phyloP scores from a whole-genome alignment of 2,329 filamentous ascomycete genomes.

The Exutisphaerella laricina region DNA sequence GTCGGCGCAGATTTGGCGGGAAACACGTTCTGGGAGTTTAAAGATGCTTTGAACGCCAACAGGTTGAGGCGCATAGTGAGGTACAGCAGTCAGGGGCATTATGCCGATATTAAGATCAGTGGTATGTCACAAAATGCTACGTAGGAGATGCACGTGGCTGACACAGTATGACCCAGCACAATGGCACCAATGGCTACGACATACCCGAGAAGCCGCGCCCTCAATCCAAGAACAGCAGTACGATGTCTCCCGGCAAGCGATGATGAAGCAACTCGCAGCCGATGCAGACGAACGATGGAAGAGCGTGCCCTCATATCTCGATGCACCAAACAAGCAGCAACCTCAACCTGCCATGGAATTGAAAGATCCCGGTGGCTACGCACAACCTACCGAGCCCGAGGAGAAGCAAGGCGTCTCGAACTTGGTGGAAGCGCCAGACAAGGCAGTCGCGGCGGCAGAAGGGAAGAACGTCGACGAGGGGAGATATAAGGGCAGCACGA shows the following conservation, averaged over 20 bases:
- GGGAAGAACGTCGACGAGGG: slow-evolving; percentile 30
- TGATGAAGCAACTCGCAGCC: slow-evolving; percentile 54
- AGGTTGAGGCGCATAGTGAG: slow-evolving; percentile 56
- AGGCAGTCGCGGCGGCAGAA: slow-evolving; percentile 28
- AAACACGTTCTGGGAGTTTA: slow-evolving; percentile 65
- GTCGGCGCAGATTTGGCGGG: slow-evolving; percentile 56
- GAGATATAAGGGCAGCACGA: slow-evolving; percentile 28
- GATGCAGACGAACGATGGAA: slow-evolving; percentile 59
- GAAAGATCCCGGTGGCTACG: slow-evolving; percentile 38
- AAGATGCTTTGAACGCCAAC: slow-evolving; percentile 49
- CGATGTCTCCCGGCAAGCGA: slow-evolving; percentile 52
- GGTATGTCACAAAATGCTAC: slow-evolving; percentile 37
- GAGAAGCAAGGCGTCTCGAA: slow-evolving; percentile 29
- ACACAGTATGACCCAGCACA: slow-evolving; percentile 42
- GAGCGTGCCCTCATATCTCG: slow-evolving; percentile 53
- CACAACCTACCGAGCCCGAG: slow-evolving; percentile 30
- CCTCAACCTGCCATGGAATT: slow-evolving; percentile 42
- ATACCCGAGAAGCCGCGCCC: slow-evolving; percentile 53
- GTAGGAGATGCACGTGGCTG: not conserved
- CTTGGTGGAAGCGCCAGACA: slow-evolving; percentile 29
- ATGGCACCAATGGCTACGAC: slow-evolving; percentile 65
- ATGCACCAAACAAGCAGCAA: slow-evolving; percentile 49
- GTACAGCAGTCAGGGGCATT: slow-evolving; percentile 46
- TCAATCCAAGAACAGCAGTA: slow-evolving; percentile 54
- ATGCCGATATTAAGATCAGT: slow-evolving; percentile 55